A percentile compares a stretch with the other conserved stretches of the same genome.
Conservation (phyloP, 1,284 basidiomycete species). For the Melanopsichium pennsylvanicum region DNA sequence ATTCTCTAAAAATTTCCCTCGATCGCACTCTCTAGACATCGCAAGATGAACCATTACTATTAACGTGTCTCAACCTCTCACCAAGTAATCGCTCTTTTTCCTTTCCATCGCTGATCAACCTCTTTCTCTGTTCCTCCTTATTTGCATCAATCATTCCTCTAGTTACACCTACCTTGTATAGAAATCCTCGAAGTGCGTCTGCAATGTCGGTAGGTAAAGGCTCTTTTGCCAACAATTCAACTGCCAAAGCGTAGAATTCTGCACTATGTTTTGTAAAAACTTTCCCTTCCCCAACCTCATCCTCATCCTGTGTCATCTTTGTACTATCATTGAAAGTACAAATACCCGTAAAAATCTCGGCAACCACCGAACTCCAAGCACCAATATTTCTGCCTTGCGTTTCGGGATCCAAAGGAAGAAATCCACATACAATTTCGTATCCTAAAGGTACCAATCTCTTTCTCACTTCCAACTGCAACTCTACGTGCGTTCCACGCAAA, state of each 20-base stretch:
- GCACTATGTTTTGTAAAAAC: constrained; percentile 47
- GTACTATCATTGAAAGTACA: constrained; percentile 79
- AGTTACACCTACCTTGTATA: constrained; percentile 51
- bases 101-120: constrained; percentile 32
- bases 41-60: no score
- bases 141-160: constrained; percentile 43
- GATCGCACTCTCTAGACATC: neutral
- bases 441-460: constrained; percentile 90
- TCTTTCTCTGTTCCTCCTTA: constrained; percentile 29
- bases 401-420: constrained; percentile 86
- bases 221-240: constrained; percentile 59
- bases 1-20: neutral
- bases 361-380: constrained; percentile 97
- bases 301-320: no score
- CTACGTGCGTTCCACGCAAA: constrained; percentile 81
- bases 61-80: constrained; percentile 25
- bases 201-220: constrained; percentile 45
- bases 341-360: constrained; percentile 89
- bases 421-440: constrained; percentile 89
- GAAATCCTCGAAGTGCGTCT: constrained; percentile 36
- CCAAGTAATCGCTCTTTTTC: constrained; percentile 30
- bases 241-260: constrained; percentile 60
- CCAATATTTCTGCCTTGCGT: constrained; percentile 93
- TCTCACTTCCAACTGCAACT: constrained; percentile 81
- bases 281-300: constrained; percentile 66